Evolutionary conservation across 176 grass and related monocot species (phyloP), one percentile per base, ranked within the genome.

Genomic region (Rhynchospora breviuscula): DNA sequence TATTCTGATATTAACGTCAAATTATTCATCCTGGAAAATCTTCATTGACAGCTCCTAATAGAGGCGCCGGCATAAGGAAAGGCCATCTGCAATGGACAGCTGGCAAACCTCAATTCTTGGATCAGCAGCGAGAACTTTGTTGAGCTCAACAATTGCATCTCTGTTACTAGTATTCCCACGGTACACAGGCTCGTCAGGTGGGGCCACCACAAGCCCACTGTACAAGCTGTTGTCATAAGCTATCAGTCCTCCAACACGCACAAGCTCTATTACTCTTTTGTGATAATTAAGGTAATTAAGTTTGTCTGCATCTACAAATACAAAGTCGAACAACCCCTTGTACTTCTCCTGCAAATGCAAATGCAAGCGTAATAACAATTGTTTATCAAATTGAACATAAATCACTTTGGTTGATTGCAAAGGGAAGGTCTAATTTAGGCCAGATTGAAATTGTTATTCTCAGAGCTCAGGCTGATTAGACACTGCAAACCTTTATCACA

Each of bases 161-260:
- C 86, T 33, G 13, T 1, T 10, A 7, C 3, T 7, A 0, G 22
- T 77, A 29, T 0, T 14, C 10, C 22, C 49, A 0, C 23, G 80
- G 0, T 31, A 77, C 14, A 97, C 60, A 23, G 83, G 85, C 58
- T 77, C 57, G n/a, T 88, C 85, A 63, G 84, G 84, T 10, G 83
- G 83, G n/a, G 67, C 15, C 23, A 58, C 85, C 2, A 94, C 91
- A 8, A 84, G 79, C 7, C 91, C 91, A 6, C 75, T 79, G 82
- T 86, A 97, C 44, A 97, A 83, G 49, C 89, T 97, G 88, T 94
- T 97, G 87, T 97, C 91, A 78, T 94, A 97, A 11, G 79, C 89
- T 13, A 97, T 88, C 19, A 90, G 67, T 25, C 94, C 89, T 58
- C 94, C 86, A 49, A 89, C 80, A 59, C 80, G 90, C 79, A 97